phyloP scores from a whole-genome alignment of 2,329 filamentous ascomycete genomes.

The Phyllosticta capitalensis region DNA sequence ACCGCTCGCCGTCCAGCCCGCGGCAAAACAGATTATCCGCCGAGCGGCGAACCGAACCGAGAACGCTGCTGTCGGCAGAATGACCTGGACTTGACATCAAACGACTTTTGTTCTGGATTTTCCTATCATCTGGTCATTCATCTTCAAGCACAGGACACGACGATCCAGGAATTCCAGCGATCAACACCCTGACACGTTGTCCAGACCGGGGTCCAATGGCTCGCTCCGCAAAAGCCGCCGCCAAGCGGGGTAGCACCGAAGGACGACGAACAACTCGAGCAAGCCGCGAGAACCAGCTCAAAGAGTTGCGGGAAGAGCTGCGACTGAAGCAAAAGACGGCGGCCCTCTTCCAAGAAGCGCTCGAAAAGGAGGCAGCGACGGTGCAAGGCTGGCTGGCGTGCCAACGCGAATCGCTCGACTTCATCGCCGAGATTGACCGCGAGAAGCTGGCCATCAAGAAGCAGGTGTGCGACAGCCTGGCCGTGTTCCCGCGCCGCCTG shows the following conservation, averaged over 20 bases:
- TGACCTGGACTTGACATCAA: background rate
- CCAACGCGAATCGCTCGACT: slow-evolving; percentile 4
- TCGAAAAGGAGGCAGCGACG: background rate
- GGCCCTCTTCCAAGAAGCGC: background rate
- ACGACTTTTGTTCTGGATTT: background rate
- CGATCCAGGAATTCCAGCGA: background rate
- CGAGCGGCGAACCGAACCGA: background rate
- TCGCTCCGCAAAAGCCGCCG: background rate
- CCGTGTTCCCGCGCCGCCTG: slow-evolving; percentile 1
- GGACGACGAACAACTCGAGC: background rate
- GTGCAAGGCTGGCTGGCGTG: slow-evolving; percentile 4
- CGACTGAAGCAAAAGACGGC: background rate
- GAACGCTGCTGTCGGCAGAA: background rate
- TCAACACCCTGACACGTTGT: background rate
- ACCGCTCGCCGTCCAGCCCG: background rate
- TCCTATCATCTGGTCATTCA: background rate
- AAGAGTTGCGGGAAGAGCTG: background rate
- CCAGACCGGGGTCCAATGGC: background rate
- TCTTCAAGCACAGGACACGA: background rate
- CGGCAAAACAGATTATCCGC: background rate
- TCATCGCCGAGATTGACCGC: slow-evolving; percentile 5
- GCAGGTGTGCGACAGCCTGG: slow-evolving; percentile 7
- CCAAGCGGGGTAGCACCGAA: background rate
- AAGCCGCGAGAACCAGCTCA: background rate
- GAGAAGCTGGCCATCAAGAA: slow-evolving; percentile 9